phyloP scores from a whole-genome alignment of 1,284 basidiomycete species.

The Pyrrhoderma noxium region DNA sequence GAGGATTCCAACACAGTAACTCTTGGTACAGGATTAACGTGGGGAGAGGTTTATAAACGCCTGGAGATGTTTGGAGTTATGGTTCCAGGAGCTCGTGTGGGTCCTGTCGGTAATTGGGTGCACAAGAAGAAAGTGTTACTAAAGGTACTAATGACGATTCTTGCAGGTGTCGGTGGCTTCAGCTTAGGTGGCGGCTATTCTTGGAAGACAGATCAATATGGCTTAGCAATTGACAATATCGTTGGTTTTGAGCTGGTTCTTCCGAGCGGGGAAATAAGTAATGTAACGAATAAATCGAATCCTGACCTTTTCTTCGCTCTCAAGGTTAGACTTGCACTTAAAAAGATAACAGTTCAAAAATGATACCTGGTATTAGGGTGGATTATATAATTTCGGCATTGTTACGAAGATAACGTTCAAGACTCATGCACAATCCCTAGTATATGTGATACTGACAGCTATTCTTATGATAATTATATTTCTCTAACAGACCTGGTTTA shows the following conservation, averaged over 20 bases:
- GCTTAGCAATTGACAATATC: conserved; percentile 15
- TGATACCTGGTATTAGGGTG: not conserved
- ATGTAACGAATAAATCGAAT: conserved; percentile 8
- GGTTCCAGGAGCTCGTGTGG: conserved; percentile 22
- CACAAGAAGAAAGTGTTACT: too few relatives aligned
- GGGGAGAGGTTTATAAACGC: conserved; percentile 23
- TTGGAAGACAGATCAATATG: conserved; percentile 17
- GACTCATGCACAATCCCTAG: conserved; percentile 4
- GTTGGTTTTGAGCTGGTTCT: conserved; percentile 11
- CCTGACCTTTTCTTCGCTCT: conserved; percentile 18
- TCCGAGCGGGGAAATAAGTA: conserved; percentile 8
- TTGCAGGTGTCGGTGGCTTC: conserved; percentile 13
- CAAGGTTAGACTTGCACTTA: not conserved
- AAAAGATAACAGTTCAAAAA: too few relatives aligned
- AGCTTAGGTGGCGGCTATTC: conserved; percentile 16
- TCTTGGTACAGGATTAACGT: conserved; percentile 21
- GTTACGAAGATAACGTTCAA: conserved; percentile 8
- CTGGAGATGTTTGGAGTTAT: conserved; percentile 19
- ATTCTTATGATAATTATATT: not conserved
- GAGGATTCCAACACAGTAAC: conserved; percentile 11
- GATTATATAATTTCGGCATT: conserved; percentile 17
- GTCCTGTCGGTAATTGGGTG: conserved; percentile 17
- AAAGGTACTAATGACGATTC: too few relatives aligned
- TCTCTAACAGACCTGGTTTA: not conserved
- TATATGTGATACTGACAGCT: conserved; percentile 4